phyloP scores from a whole-genome alignment of 345 rosid genomes.

The Euphorbia pulcherrima region DNA sequence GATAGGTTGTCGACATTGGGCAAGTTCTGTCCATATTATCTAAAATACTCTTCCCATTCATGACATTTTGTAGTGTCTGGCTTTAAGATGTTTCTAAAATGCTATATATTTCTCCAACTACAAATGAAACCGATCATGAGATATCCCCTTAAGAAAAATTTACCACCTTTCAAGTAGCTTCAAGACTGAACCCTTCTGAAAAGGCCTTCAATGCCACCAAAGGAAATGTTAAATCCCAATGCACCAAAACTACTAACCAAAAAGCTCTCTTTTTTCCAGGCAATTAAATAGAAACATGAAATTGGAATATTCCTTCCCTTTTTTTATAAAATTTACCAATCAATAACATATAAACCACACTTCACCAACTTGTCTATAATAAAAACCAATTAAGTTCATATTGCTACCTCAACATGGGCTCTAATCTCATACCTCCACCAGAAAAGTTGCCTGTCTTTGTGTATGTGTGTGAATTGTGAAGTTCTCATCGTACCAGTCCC shows the following conservation, averaged over 20 bases:
- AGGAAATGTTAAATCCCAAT: not conserved
- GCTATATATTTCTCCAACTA: not conserved
- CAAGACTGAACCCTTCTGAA: not conserved
- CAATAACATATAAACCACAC: not conserved
- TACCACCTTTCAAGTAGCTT: constrained; percentile 5
- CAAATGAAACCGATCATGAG: not conserved
- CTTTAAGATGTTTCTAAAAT: not conserved
- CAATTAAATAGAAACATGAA: not conserved
- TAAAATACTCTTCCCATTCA: not conserved
- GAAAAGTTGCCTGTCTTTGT: not conserved
- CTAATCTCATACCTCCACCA: constrained; percentile 2
- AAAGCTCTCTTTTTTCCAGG: not conserved
- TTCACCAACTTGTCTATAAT: not conserved
- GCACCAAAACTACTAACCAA: not conserved
- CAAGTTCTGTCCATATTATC: not conserved
- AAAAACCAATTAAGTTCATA: not conserved
- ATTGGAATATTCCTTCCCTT: not conserved
- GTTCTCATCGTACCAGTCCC: not conserved
- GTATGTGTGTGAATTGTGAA: not conserved
- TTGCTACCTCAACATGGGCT: not conserved
- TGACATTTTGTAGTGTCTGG: not conserved
- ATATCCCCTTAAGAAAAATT: not conserved
- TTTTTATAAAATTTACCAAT: not conserved
- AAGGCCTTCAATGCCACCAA: not conserved
- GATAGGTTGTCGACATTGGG: not conserved